Conservation (phyloP, 352 stramenopile genomes). For the Pythium myriotylum region DNA sequence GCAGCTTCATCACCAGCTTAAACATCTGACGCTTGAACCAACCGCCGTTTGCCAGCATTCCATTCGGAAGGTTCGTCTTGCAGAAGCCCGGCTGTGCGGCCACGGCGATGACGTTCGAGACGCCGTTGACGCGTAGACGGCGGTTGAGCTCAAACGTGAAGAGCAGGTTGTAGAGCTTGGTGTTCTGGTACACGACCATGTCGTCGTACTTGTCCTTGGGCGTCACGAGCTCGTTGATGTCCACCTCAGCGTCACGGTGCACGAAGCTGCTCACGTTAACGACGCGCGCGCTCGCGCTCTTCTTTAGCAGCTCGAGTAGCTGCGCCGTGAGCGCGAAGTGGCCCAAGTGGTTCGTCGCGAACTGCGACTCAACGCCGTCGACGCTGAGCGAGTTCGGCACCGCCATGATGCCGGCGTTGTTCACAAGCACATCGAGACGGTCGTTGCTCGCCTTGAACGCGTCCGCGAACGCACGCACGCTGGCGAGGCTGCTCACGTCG, state of each 20-base stretch:
- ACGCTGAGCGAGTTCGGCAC: neutral
- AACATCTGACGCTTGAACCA: no score
- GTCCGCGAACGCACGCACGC: neutral
- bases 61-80: no score
- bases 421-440: neutral
- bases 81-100: no score
- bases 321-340: neutral
- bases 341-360: conserved; percentile 2
- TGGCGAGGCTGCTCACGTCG: neutral
- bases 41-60: no score
- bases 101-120: no score
- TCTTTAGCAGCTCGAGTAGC: neutral
- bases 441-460: neutral
- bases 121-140: no score
- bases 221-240: neutral
- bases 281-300: neutral
- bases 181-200: neutral
- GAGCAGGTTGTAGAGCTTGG: no score
- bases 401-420: neutral
- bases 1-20: no score
- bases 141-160: no score
- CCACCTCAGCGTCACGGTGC: neutral
- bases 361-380: neutral
- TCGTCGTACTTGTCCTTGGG: neutral
- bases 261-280: conserved; percentile 1